Base-by-base conservation (phyloP, 2,329 filamentous ascomycete species). In the Pseudohalonectria lignicola region DNA sequence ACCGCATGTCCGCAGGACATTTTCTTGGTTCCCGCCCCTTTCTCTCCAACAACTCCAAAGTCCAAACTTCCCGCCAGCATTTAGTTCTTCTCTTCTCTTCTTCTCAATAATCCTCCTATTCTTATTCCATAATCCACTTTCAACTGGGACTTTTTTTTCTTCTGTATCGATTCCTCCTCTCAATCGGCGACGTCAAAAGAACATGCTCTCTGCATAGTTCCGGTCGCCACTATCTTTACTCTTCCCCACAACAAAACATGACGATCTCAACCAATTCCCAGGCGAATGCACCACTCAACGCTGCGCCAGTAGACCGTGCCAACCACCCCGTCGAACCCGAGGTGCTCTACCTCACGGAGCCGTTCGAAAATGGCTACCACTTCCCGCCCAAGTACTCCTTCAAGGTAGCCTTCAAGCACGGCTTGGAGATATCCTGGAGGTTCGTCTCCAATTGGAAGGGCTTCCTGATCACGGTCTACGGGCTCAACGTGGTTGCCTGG, bases 401-500 rank as follows among this genome's bases (percentile, higher is more conserved):
- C 63, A 68, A 62, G 26, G 71, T 76, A 41, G 71, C 77, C 2
- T 72, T 74, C 2, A 61, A 56, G 16, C 74, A 77, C 37, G 74
- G 71, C 2, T 51, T 78, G 11, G 62, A 67, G 20, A 69, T 74
- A 0, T 85, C 83, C 52, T 80, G 76, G 75, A 71, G 74, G 37
- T 94, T 86, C 63, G 74, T 82, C 49, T 63, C 73, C 28, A 93
- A 85, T 0, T 82, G 82, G 0, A 58, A 83, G 39, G 86, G 86
- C 3, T 86, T 92, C 53, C 63, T 85, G 39, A 74, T 90, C 30
- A 82, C 79, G 2, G 56, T 94, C 5, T 94, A 93, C 57, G 77
- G 81, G 11, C 69, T 92, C 41, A 88, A 90, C 45, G 73, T 94
- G 16, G 75, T 94, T 9, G 87, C 83, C 1, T 94, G 86, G 86